phyloP scores from a whole-genome alignment of 441 rosid species.

The Raphanus hybrid region DNA sequence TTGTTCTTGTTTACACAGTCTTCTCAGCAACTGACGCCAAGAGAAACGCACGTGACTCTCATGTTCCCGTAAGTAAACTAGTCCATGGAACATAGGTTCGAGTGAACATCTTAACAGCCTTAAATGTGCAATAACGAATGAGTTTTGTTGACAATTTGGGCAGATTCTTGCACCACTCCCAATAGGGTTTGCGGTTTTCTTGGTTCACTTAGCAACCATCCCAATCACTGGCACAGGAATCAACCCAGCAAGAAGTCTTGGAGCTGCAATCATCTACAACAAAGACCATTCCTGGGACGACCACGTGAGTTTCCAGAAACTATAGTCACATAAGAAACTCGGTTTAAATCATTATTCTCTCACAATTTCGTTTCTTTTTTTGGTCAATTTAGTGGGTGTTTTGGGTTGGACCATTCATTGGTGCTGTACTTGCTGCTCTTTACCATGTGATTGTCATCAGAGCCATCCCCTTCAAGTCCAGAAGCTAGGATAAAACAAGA shows the following conservation, averaged over 20 bases:
- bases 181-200: conserved; percentile 42
- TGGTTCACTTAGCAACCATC: conserved; percentile 45
- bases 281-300: conserved; percentile 43
- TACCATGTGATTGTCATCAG: conserved; percentile 53
- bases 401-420: conserved; percentile 38
- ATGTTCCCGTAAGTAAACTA: conserved; percentile 54
- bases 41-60: conserved; percentile 62
- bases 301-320: conserved; percentile 37
- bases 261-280: conserved; percentile 37
- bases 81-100: conserved; percentile 1
- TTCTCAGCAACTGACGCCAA: conserved; percentile 69
- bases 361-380: not conserved
- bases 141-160: not conserved
- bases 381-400: conserved; percentile 48
- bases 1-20: conserved; percentile 59
- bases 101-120: not conserved
- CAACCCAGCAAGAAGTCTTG: conserved; percentile 27
- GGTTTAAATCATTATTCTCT: not conserved
- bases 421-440: conserved; percentile 27
- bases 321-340: not conserved
- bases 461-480: conserved; percentile 52
- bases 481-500: conserved; percentile 33
- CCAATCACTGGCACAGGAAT: conserved; percentile 45
- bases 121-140: not conserved
- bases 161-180: conserved; percentile 44